Evolutionary conservation across 2,329 filamentous ascomycete genomes (phyloP), one percentile per base, ranked within the genome.

Genomic region (Lachnellula subtilissima): DNA sequence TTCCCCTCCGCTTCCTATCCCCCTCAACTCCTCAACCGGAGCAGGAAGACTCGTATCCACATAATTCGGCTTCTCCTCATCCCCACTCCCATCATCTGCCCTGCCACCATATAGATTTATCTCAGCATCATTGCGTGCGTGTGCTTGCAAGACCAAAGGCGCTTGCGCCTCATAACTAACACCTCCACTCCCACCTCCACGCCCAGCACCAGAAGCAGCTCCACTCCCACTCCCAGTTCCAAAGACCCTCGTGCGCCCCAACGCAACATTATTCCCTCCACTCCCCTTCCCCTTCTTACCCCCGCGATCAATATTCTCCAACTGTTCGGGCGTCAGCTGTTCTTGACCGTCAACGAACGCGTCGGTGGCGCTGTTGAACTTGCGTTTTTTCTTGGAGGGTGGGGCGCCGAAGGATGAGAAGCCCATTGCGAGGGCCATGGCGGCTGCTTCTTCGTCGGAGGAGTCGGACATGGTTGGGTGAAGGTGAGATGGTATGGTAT

Each of bases 351-450:
- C 71, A 46, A 78, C 70, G 54, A 78, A 76, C 39, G 78, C 79
- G 63, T 82, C 82, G 50, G 72, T 74, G 28, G 76, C 72, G 17
- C 79, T 75, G 65, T 88, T 84, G 71, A 83, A 86, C 66, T 85
- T 86, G 58, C 87, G 80, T 69, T 87, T 88, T 22, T 70, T 88
- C 89, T 45, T 77, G 46, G 1, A 78, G 74, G 3, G 71, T 69
- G 62, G 80, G 75, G 73, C 71, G 62, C 87, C 87, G 67, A 92
- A 92, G 55, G 82, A 79, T 8, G 84, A 80, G 71, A 91, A 91
- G 60, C 88, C 88, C 84, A 91, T 87, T 48, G 81, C 78, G 7
- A 28, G 28, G 28, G 28, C 28, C 28, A 28, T 28, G 28, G 28
- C 28, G 28, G 28, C 28, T 28, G 28, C 28, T 28, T 28, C 28